Conservation (phyloP, 2,329 filamentous ascomycete species). For the Cladophialophora carrionii region DNA sequence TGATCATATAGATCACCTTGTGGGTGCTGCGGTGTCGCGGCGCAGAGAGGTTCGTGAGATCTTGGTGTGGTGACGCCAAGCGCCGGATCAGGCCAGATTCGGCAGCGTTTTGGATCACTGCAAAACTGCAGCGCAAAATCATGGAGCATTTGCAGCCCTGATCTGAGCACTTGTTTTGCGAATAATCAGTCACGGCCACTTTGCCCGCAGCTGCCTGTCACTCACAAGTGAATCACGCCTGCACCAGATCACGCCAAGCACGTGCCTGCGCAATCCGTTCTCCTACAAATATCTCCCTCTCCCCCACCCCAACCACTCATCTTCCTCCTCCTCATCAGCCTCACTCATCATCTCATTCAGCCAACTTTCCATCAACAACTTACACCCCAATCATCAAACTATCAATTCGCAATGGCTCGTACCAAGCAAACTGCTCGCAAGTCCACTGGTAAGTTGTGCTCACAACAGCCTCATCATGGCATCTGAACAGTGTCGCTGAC, state of each 20-base stretch:
- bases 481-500: slow-evolving; percentile 34
- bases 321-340: slow-evolving; percentile 40
- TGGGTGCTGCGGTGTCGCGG: slow-evolving; percentile 13
- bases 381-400: slow-evolving; percentile 34
- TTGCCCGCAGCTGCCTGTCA: slow-evolving; percentile 5
- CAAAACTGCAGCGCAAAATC: slow-evolving; percentile 22
- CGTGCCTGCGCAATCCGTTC: slow-evolving; percentile 36
- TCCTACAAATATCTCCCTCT: slow-evolving; percentile 37
- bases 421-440: slow-evolving; percentile 59
- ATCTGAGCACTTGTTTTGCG: slow-evolving; percentile 34
- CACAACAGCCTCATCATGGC: slow-evolving; percentile 28
- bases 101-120: slow-evolving; percentile 33
- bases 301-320: slow-evolving; percentile 33
- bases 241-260: slow-evolving; percentile 34
- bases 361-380: slow-evolving; percentile 41
- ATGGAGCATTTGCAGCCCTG: slow-evolving; percentile 25
- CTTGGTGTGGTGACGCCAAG: slow-evolving; percentile 36
- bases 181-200: slow-evolving; percentile 12
- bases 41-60: slow-evolving; percentile 14
- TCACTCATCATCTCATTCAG: slow-evolving; percentile 41
- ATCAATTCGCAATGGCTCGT: slow-evolving; percentile 51
- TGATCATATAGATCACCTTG: slow-evolving; percentile 18
- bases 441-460: slow-evolving; percentile 40
- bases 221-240: slow-evolving; percentile 23
- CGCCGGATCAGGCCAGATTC: slow-evolving; percentile 28